Base-by-base conservation (phyloP, 768 basidiomycete species). In the Termitomyces sp. region DNA sequence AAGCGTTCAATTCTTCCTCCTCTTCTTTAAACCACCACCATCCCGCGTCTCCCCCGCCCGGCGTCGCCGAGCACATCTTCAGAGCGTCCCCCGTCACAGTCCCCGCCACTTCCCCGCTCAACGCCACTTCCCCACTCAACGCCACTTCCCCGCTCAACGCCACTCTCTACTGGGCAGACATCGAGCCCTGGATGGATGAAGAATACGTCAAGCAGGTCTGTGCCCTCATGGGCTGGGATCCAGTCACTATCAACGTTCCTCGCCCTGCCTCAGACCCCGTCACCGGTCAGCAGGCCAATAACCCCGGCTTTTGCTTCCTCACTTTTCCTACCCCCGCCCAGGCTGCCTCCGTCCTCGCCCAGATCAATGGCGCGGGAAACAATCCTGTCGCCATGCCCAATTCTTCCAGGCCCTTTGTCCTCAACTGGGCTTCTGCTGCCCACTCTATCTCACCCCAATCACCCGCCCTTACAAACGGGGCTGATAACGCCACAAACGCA, bases 121-220 rank as follows among this genome's bases (percentile, higher is more conserved):
- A 70, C 67, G 80, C 79, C 58, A 88, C 90, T 42, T n/a, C n/a
- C n/a, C n/a, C n/a, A n/a, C n/a, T n/a, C n/a, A n/a, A n/a, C 65
- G 61, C 64, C 66, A 37, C 67, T 59, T 50, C 63, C 69, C 50
- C 57, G 60, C 59, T 55, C 74, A 37, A 70, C 67, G 80, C 79
- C 58, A 88, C 90, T 42, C 82, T 93, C 63, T 90, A 84, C 79
- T 91, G 94, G 84, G 84, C 86, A 62, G 89, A 91, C 65, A 82
- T 96, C 54, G 94, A 96, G 71, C 85, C 87, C 62, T 96, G 94
- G 94, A 95, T 96, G 94, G 92, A 95, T 74, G 91, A 94, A 81
- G 88, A 91, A 69, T 96, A 94, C 76, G 89, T 86, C 44, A 87
- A 89, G 71, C 89, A 92, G 68, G 90, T 94, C 65, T 91, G 91